Evolutionary conservation across 139 green algal species (phyloP), one percentile per base, ranked within the genome.

Genomic region (Parachlorella kessleri): DNA sequence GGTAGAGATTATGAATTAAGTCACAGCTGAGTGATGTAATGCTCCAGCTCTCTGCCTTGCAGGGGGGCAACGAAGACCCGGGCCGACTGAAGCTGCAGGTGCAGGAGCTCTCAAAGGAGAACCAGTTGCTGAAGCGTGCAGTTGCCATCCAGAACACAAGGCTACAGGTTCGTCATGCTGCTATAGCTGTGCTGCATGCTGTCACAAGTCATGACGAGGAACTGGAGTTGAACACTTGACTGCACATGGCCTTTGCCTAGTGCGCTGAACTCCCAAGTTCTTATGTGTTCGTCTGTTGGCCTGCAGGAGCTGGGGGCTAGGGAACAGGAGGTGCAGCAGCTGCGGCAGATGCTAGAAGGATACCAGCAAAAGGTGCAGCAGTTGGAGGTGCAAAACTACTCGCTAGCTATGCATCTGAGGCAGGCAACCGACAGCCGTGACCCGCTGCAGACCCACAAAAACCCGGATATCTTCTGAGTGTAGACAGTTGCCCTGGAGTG

Each of bases 351-450:
- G 66, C 37, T 96, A 39, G 81, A 84, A 59, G 85, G 89, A 69
- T 88, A 87, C 26, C 88, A 94, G 77, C 82, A 93, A 78, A 84
- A 86, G 38, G 55, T 92, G 40, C 85, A 89, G 6, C 64, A 74
- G 6, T 77, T 94, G 70, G 91, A 97, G 78, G 59, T 95, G n/a
- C 87, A 77, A 77, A 96, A 97, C 79, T 97, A 95, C 76, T 90
- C 83, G 1, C 79, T 97, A 35, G 73, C 85, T 26, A 72, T 95
- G 77, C 93, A 97, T 84, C 83, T 97, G 42, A 87, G 87, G 23
- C 87, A 90, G 70, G 92, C 92, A 18, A 90, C 88, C 2, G 77
- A 84, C 32, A 53, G 71, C 9, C 36, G 73, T 35, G 63, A 83
- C 28, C 32, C 41, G 9, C 23, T 70, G 40, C 24, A n/a, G 23